Evolutionary conservation across 257 asterid genomes (phyloP).

Genomic region (Jacaranda mimosifolia): DNA sequence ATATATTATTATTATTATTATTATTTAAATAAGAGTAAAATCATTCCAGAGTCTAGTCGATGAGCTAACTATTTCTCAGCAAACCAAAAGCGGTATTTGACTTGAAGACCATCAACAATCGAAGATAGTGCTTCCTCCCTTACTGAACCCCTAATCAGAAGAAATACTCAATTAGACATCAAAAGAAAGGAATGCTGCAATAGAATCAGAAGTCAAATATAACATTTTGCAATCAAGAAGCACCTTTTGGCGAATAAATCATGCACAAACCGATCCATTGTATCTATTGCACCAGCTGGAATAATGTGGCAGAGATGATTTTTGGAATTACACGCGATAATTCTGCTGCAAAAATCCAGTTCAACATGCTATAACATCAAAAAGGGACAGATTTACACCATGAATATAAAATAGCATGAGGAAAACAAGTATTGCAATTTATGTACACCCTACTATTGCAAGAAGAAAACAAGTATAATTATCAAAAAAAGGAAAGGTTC

Average conservation of each 20-base stretch:
- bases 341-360: background rate
- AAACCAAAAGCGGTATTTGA: slow-evolving; percentile 33
- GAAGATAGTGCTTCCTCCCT: slow-evolving; percentile 44
- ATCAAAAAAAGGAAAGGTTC: too few species aligned
- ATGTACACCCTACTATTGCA: background rate
- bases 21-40: background rate
- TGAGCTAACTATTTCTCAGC: slow-evolving; percentile 32
- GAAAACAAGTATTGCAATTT: too few species aligned
- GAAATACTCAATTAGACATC: background rate
- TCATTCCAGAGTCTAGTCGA: background rate
- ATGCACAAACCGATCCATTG: slow-evolving; percentile 38
- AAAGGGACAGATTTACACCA: background rate
- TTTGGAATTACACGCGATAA: background rate
- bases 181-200: background rate
- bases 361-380: background rate
- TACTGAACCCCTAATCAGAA: slow-evolving; percentile 37
- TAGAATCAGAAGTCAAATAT: background rate
- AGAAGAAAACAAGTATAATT: too few species aligned
- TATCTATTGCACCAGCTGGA: slow-evolving; percentile 6
- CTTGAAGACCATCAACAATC: slow-evolving; percentile 28
- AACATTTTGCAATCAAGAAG: slow-evolving; percentile 1
- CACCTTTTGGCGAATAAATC: slow-evolving; percentile 46
- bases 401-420: too few species aligned
- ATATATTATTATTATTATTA: background rate
- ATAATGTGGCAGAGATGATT: background rate